phyloP scores from a whole-genome alignment of 1,139 yeast genomes.

The Nematodospora anomalae region DNA sequence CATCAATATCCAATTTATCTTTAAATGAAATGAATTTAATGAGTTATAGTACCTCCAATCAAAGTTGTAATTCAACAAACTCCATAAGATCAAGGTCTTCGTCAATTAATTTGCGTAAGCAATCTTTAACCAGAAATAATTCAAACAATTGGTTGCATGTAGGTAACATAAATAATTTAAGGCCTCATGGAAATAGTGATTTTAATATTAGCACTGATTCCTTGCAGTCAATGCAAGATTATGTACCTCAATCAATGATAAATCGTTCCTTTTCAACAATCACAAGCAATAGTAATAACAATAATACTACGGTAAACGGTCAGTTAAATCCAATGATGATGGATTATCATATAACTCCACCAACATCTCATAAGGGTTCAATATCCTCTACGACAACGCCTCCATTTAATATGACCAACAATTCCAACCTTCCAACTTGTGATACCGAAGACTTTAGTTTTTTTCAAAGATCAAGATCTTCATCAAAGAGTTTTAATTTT shows the following conservation, averaged over 20 bases:
- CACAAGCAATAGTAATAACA: conserved; percentile 7
- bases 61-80: conserved; percentile 6
- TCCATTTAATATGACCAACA: conserved; percentile 2
- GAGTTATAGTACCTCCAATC: conserved; percentile 22
- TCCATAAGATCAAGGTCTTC: conserved; percentile 26
- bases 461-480: conserved; percentile 25
- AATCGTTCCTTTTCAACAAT: conserved; percentile 18
- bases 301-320: conserved; percentile 8
- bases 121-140: conserved; percentile 47
- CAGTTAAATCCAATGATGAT: conserved; percentile 37
- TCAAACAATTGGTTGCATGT: conserved; percentile 50
- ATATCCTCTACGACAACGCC: conserved; percentile 21
- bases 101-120: conserved; percentile 40
- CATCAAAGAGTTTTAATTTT: conserved; percentile 25
- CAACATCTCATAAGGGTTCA: conserved; percentile 39
- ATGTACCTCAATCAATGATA: conserved; percentile 43
- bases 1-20: conserved; percentile 44
- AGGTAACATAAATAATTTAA: conserved; percentile 41
- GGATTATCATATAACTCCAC: conserved; percentile 45
- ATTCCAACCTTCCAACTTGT: conserved; percentile 16
- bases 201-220: conserved; percentile 42
- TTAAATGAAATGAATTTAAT: conserved; percentile 42
- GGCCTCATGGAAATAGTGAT: conserved; percentile 22
- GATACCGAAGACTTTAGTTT: conserved; percentile 14
- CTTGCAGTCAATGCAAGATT: conserved; percentile 47